Conservation (phyloP, 139 green algal species). For the Chlamydomonas sphaeroides region DNA sequence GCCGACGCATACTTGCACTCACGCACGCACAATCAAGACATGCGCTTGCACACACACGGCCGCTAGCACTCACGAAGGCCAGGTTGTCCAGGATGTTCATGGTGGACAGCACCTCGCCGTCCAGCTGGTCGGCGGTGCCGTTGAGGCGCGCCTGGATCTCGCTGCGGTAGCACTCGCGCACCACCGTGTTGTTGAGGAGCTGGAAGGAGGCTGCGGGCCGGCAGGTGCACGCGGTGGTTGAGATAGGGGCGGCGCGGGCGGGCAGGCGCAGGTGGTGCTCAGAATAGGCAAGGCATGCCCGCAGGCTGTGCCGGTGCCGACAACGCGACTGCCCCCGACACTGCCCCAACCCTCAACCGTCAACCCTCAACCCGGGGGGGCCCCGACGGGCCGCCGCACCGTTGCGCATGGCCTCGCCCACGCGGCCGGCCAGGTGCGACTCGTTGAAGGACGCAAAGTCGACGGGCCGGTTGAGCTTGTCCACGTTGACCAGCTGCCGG, state of each 20-base stretch:
- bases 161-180: conserved; percentile 20
- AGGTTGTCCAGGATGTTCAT: conserved; percentile 7
- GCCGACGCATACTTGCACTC: no score
- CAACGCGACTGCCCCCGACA: no score
- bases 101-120: background rate
- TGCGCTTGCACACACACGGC: background rate
- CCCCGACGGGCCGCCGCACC: no score
- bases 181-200: conserved; percentile 25
- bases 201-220: conserved; percentile 25
- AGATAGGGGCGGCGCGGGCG: background rate
- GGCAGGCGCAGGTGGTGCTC: no score
- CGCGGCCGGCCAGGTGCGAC: background rate
- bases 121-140: background rate
- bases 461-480: background rate
- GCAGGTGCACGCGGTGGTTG: no score
- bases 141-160: background rate
- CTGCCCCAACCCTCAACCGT: background rate
- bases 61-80: background rate
- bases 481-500: no score
- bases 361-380: no score
- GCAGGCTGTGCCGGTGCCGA: no score
- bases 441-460: background rate
- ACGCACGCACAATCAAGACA: no score
- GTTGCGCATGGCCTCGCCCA: conserved; percentile 11
- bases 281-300: no score